Conservation (phyloP, 805 yeast species). For the Cyberlindnera veronae region DNA sequence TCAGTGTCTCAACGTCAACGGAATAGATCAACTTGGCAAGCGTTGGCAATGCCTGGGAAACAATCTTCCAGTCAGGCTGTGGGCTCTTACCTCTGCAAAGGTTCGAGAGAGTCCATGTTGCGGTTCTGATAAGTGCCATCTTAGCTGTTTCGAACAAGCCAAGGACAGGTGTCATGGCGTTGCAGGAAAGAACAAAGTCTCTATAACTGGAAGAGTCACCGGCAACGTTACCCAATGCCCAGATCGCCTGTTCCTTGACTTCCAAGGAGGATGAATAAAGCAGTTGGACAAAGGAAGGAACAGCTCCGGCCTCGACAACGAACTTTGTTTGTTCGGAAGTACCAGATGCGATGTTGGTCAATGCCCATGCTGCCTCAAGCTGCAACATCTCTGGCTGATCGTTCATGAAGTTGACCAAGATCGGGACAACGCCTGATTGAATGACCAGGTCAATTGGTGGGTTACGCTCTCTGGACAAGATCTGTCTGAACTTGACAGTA, state of each 20-base stretch:
- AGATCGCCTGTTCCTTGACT: conserved; percentile 96
- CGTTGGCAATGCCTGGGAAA: conserved; percentile 85
- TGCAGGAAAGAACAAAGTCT: conserved; percentile 80
- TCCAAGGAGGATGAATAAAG: conserved; percentile 79
- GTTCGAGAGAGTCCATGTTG: conserved; percentile 97
- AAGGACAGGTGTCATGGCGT: conserved; percentile 88
- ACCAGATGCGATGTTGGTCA: conserved; percentile 97
- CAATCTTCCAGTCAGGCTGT: conserved; percentile 91
- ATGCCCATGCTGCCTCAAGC: conserved; percentile 99
- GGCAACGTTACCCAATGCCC: conserved; percentile 99
- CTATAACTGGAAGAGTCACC: conserved; percentile 92
- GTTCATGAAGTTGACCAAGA: conserved; percentile 80
- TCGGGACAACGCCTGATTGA: conserved; percentile 90
- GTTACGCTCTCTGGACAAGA: conserved; percentile 87
- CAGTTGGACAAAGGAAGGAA: conserved; percentile 83
- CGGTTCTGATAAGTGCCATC: conserved; percentile 90
- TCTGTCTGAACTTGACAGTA: conserved; percentile 89
- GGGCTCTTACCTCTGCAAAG: conserved; percentile 96
- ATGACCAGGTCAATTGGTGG: conserved; percentile 96
- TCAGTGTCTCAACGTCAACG: conserved; percentile 86
- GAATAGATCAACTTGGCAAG: conserved; percentile 88
- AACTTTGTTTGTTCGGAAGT: conserved; percentile 82
- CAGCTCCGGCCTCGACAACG: conserved; percentile 92
- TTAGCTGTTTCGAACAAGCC: conserved; percentile 74
- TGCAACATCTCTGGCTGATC: conserved; percentile 83